Base-by-base conservation (phyloP, 2,329 filamentous ascomycete genomes). In the Fusarium marasasianum region DNA sequence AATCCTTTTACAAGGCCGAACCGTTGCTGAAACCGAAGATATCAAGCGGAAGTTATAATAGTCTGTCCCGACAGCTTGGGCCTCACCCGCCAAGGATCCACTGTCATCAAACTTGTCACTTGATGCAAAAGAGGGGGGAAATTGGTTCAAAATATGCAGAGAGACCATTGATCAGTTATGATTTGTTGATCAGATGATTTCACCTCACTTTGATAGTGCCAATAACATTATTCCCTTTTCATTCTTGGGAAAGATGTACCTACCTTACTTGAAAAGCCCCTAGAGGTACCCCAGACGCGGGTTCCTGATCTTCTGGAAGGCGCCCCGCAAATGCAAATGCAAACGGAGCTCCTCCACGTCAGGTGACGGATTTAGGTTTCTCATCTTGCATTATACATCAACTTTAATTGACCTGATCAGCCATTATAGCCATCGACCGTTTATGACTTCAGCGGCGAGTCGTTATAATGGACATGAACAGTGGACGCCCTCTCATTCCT, bases 401-500 rank as follows among this genome's bases (percentile, higher is more conserved):
- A 48, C 24, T n/a, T 38, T n/a, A 44, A 22, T 63, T 17, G 37
- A 13, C 33, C 41, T 40, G 24, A n/a, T 43, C 60, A 63, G 55
- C 53, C 31, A 41, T 29, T 50, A 18, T 41, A 35, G 3, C 47
- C 40, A 35, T 26, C 14, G 31, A 13, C 9, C 44, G 15, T 33
- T 31, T 24, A 6, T 20, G 18, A 24, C 3, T n/a, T 14, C 3
- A 10, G 22, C 14, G 31, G 33, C n/a, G 22, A 51, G 56, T 51
- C 17, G 22, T 24, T 51, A 22, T 9, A 14, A 72, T 75, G 72
- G 70, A 74, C 22, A 40, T 55, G 50, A 76, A 55, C 38, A 66
- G 61, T 24, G 70, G 63, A 33, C 66, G 76, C 13, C 74, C 76
- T 40, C 68, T 77, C 18, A 54, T 76, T 31, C 76, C 76, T 29